A percentile compares a stretch with the other conserved stretches of the same genome.
These are phyloP conservation scores for Persicaria tinctoria DNA, from an alignment of 148 eudicot genomes.

Conservation along the genomic window DNA sequence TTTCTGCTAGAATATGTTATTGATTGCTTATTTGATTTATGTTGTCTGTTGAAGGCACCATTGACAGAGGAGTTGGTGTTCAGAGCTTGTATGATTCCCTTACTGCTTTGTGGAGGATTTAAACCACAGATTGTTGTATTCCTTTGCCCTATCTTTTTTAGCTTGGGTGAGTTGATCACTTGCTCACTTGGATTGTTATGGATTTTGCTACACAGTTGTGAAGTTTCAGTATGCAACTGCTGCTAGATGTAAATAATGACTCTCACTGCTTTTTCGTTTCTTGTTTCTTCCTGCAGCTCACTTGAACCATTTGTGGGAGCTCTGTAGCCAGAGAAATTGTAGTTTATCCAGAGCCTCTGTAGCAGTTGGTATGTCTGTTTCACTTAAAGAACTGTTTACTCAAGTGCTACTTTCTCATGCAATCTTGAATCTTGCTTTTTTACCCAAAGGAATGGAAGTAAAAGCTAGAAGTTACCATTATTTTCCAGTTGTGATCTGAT, in stretches of 20 bases:
- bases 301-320: conserved; percentile 78
- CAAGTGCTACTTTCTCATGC: neutral
- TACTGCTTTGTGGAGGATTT: conserved; percentile 91
- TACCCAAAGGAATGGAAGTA: neutral
- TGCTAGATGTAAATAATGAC: neutral
- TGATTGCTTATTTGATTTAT: neutral
- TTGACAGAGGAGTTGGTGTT: conserved; percentile 92
- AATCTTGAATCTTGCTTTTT: neutral
- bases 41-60: conserved; percentile 52
- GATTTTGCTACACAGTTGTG: neutral
- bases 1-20: neutral
- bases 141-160: conserved; percentile 81
- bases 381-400: neutral
- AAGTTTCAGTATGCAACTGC: neutral
- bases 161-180: conserved; percentile 61
- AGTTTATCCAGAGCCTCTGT: conserved; percentile 44
- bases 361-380: conserved; percentile 45
- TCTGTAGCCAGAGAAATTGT: conserved; percentile 38
- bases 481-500: neutral
- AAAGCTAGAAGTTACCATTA: neutral
- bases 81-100: conserved; percentile 94
- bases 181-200: neutral
- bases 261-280: neutral
- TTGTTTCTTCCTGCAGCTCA: conserved; percentile 49
- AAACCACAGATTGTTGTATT: conserved; percentile 47